A percentile compares a stretch with the other conserved stretches of the same genome.
Conservation (phyloP, 179 eudicot species). For the Amaranthus tricolor region DNA sequence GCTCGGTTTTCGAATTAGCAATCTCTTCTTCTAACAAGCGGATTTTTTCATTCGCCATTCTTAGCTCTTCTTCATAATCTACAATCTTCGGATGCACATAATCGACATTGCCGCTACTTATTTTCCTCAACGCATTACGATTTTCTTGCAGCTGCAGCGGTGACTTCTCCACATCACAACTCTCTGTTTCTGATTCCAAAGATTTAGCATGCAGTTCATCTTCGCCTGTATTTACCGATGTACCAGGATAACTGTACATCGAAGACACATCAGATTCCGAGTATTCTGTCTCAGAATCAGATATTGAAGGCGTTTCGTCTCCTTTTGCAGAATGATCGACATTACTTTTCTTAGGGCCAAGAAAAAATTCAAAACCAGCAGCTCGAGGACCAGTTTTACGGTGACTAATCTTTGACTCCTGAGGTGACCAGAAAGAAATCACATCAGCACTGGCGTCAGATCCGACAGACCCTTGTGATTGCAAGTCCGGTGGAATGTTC, state of each 20-base stretch:
- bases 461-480: conserved; percentile 61
- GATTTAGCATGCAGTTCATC: conserved; percentile 47
- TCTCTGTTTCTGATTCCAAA: conserved; percentile 53
- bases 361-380: conserved; percentile 85
- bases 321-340: conserved; percentile 45
- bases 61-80: conserved; percentile 54
- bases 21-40: conserved; percentile 58
- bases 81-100: conserved; percentile 35
- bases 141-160: conserved; percentile 30
- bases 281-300: conserved; percentile 85
- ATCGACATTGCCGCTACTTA: conserved; percentile 38
- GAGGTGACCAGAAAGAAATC: conserved; percentile 35
- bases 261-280: conserved; percentile 93
- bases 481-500: conserved; percentile 63
- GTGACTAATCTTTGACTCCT: conserved; percentile 40
- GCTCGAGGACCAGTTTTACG: conserved; percentile 78
- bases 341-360: conserved; percentile 60
- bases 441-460: conserved; percentile 64
- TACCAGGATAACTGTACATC: conserved; percentile 47
- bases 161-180: conserved; percentile 45
- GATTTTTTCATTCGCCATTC: conserved; percentile 45
- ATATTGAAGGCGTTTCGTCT: conserved; percentile 63
- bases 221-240: conserved; percentile 42
- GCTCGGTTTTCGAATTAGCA: conserved; percentile 46
- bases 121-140: conserved; percentile 32